phyloP scores from a whole-genome alignment of 352 stramenopile genomes.

The Thraustotheca clavata region DNA sequence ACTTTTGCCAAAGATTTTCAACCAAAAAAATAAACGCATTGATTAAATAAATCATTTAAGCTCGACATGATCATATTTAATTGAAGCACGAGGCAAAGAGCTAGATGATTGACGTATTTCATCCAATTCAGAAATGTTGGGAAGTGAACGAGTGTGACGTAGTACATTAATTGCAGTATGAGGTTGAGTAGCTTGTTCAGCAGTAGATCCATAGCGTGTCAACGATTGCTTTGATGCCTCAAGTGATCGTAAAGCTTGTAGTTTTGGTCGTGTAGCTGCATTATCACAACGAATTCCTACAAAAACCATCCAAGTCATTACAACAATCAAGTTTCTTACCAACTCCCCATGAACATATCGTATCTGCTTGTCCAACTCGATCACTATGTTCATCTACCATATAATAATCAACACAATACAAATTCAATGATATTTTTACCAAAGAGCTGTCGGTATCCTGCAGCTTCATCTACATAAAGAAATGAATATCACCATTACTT shows the following conservation, averaged over 20 bases:
- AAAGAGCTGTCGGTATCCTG: neutral
- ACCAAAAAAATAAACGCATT: neutral
- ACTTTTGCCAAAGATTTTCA: slow-evolving; percentile 96
- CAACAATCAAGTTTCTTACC: neutral
- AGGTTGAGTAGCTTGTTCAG: neutral
- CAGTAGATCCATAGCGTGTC: neutral
- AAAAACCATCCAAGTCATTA: neutral
- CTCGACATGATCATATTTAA: too few relatives aligned
- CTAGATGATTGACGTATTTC: too few relatives aligned
- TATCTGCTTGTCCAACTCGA: slow-evolving; percentile 8
- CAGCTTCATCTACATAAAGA: neutral
- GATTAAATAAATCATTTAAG: too few relatives aligned
- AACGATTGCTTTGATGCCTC: neutral
- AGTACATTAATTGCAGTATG: neutral
- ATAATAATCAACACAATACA: neutral
- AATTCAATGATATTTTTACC: neutral
- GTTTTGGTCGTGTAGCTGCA: slow-evolving; percentile 10
- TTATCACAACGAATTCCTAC: slow-evolving; percentile 21
- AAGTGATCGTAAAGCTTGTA: neutral
- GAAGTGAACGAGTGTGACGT: neutral
- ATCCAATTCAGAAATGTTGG: neutral
- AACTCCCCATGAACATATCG: slow-evolving; percentile 9
- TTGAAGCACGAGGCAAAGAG: too few relatives aligned
- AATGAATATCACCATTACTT: too few relatives aligned
- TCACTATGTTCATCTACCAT: slow-evolving; percentile 5